These are phyloP conservation scores for Elongisporangium senticosum DNA, from an alignment of 352 stramenopile genomes.

Conservation along the genomic window DNA sequence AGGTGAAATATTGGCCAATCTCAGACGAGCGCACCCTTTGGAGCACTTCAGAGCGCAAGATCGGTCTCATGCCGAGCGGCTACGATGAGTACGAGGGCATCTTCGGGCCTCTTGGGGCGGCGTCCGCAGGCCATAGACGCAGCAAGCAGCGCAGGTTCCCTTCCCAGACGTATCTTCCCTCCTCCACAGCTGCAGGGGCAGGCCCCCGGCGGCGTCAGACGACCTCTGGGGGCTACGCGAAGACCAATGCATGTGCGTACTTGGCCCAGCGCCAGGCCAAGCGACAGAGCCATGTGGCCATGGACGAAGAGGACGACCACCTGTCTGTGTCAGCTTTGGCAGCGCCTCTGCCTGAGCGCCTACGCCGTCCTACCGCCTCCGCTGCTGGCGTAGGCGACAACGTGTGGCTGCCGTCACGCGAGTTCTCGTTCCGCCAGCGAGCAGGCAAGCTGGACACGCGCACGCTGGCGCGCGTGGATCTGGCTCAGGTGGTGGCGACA, in stretches of 20 bases:
- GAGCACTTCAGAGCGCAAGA: neutral
- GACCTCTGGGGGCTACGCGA: constrained; percentile 1
- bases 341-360: neutral
- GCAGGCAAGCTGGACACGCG: constrained; percentile 71
- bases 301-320: neutral
- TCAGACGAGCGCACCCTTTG: neutral
- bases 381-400: constrained; percentile 20
- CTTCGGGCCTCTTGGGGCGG: constrained; percentile 33
- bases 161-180: neutral
- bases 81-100: constrained; percentile 69
- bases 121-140: neutral
- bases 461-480: constrained; percentile 59
- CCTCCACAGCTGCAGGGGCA: neutral
- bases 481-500: constrained; percentile 64
- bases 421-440: constrained; percentile 71
- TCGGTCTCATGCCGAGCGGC: constrained; percentile 13
- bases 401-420: constrained; percentile 65
- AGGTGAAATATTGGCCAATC: neutral
- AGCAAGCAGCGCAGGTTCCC: neutral
- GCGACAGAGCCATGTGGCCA: neutral
- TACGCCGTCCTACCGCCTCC: constrained; percentile 3
- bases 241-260: constrained; percentile 5
- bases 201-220: constrained; percentile 8
- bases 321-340: neutral
- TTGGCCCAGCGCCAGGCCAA: constrained; percentile 16